These are phyloP conservation scores for Friedmanniomyces endolithicus DNA, from an alignment of 495 filamentous ascomycete genomes.

Conservation along the genomic window DNA sequence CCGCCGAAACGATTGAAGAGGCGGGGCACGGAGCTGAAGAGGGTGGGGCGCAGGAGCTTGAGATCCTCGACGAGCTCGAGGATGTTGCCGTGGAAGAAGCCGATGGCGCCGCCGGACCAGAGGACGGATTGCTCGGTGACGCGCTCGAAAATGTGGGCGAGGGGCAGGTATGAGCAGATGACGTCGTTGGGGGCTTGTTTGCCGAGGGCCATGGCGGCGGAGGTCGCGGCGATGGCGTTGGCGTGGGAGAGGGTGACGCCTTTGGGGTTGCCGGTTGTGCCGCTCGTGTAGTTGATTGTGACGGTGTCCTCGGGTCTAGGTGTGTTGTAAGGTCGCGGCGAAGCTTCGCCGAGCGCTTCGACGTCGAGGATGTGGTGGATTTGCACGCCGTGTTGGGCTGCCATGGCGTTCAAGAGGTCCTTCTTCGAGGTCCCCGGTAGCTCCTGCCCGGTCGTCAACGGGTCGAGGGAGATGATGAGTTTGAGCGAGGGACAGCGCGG, in stretches of 20 bases:
- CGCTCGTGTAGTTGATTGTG: conserved; percentile 97
- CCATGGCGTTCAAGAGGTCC: conserved; percentile 60
- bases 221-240: conserved; percentile 63
- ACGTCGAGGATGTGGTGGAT: conserved; percentile 67
- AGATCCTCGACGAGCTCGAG: conserved; percentile 78
- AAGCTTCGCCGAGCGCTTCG: conserved; percentile 61
- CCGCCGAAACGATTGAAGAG: conserved; percentile 85
- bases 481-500: conserved; percentile 66
- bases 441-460: conserved; percentile 65
- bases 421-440: conserved; percentile 63
- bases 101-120: conserved; percentile 61
- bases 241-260: conserved; percentile 78
- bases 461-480: conserved; percentile 78
- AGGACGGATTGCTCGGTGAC: conserved; percentile 66
- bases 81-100: conserved; percentile 93
- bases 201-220: conserved; percentile 42
- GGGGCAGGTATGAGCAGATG: conserved; percentile 74
- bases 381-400: conserved; percentile 54
- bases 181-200: conserved; percentile 43
- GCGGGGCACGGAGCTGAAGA: conserved; percentile 79
- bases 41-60: conserved; percentile 71
- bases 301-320: conserved; percentile 66
- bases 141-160: conserved; percentile 89
- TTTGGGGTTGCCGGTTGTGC: conserved; percentile 90
- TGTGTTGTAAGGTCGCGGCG: conserved; percentile 52